Conservation (phyloP, 148 eudicot species). For the Mesembryanthemum crystallinum region DNA sequence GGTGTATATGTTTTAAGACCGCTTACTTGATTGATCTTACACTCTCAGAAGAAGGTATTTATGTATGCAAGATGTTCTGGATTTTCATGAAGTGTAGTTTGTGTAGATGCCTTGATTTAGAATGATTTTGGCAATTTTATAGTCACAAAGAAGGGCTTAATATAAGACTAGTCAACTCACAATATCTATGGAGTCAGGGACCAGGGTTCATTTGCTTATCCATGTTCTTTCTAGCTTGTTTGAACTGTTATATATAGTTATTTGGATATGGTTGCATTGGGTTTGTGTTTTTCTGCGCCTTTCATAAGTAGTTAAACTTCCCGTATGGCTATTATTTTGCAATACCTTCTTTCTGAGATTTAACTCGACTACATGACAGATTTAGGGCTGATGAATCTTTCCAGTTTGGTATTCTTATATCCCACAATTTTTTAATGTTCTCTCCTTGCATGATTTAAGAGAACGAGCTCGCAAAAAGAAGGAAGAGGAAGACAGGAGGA, state of each 20-base stretch:
- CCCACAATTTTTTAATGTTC: background rate
- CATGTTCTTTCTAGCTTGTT: background rate
- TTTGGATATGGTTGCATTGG: background rate
- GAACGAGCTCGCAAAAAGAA: slow-evolving; percentile 97
- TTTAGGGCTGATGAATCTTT: background rate
- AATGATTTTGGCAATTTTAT: too few species aligned
- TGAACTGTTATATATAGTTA: slow-evolving; percentile 3
- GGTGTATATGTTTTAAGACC: background rate
- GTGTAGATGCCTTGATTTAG: too few species aligned
- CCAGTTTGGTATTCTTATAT: background rate
- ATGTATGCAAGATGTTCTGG: too few species aligned
- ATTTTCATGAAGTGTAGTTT: too few species aligned
- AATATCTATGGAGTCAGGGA: too few species aligned
- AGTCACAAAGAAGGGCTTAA: too few species aligned
- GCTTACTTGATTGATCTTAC: too few species aligned
- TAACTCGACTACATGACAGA: background rate
- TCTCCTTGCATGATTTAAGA: slow-evolving; percentile 36
- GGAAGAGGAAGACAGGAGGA: slow-evolving; percentile 92
- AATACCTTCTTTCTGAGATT: background rate
- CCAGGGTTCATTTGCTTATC: too few species aligned
- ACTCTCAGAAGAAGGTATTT: too few species aligned
- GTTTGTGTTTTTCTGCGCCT: background rate
- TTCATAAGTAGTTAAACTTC: background rate
- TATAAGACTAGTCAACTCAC: too few species aligned
- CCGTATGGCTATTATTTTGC: background rate